Conservation (phyloP, 768 basidiomycete species). For the Tephrocybe sp. region DNA sequence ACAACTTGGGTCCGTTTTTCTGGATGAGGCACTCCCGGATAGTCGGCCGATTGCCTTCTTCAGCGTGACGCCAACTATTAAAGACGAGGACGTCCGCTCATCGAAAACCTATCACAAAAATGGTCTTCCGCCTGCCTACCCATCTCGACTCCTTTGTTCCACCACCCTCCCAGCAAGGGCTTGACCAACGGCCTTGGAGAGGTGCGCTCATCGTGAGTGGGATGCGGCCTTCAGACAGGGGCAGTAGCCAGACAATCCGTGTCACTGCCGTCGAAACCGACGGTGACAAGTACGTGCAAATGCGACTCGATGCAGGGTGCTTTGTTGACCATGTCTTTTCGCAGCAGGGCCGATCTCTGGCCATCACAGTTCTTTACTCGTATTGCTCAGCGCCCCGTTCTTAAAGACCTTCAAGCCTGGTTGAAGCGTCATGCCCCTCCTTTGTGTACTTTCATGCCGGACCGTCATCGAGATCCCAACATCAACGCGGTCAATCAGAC, state of each 20-base stretch:
- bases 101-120: constrained; percentile 33
- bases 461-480: constrained; percentile 51
- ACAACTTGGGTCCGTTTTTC: constrained; percentile 14
- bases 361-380: constrained; percentile 47
- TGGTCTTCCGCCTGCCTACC: constrained; percentile 66
- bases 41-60: constrained; percentile 18
- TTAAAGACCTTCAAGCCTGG: constrained; percentile 52
- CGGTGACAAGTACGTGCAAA: constrained; percentile 60
- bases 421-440: constrained; percentile 46
- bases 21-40: constrained; percentile 18
- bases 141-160: constrained; percentile 60
- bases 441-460: constrained; percentile 64
- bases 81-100: constrained; percentile 31
- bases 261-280: constrained; percentile 71
- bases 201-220: constrained; percentile 54
- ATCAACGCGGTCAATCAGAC: constrained; percentile 50
- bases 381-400: constrained; percentile 39
- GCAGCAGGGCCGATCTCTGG: constrained; percentile 57
- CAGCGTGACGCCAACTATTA: constrained; percentile 34
- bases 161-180: constrained; percentile 46
- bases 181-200: constrained; percentile 53
- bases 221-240: constrained; percentile 45
- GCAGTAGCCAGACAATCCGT: constrained; percentile 49
- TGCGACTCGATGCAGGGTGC: constrained; percentile 7
- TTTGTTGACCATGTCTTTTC: constrained; percentile 27